Base-by-base conservation (phyloP, 2,329 filamentous ascomycete genomes). In the Eurotiales sp. region DNA sequence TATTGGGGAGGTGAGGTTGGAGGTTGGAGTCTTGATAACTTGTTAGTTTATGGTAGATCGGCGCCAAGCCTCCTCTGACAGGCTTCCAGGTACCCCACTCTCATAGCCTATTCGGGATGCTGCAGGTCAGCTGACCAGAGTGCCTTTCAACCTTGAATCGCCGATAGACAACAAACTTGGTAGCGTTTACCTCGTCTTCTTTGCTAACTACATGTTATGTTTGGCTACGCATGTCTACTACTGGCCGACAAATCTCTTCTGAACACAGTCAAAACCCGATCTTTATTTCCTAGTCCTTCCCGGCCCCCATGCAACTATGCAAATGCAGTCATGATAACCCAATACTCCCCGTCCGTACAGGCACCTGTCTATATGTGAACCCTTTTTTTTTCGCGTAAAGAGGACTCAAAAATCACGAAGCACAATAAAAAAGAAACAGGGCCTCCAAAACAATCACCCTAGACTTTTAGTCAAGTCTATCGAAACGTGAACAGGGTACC, bases 21-120 rank as follows among this genome's bases (percentile, higher is more conserved):
- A 17, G 32, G 32, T 15, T 8, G 32, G n/a, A 15, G 17, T 12
- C 10, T 19, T 37, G 34, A 37, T 10, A n/a, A n/a, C n/a, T n/a
- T n/a, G n/a, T n/a, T n/a, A n/a, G 32, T 8, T n/a, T 17, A 36
- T 15, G 17, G 32, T 15, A 29, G 10, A 14, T n/a, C 6, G 30
- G 3, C 30, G 34, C 34, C 8, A 37, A 37, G 48, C 51, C 56
- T 58, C 50, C 39, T 48, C 30, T n/a, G 47, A 54, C 43, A 32
- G 39, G 14, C 25, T 15, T n/a, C 11, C 23, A n/a, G 5, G n/a
- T 6, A 19, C n/a, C 34, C 34, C 11, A n/a, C n/a, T n/a, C n/a
- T n/a, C n/a, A n/a, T n/a, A n/a, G n/a, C 47, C 47, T 32, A 8
- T 43, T 42, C 8, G 10, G 21, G 47, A 17, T 17, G 43, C 23